phyloP scores from a whole-genome alignment of 176 grass and related monocot species.

The Phragmites australis region DNA sequence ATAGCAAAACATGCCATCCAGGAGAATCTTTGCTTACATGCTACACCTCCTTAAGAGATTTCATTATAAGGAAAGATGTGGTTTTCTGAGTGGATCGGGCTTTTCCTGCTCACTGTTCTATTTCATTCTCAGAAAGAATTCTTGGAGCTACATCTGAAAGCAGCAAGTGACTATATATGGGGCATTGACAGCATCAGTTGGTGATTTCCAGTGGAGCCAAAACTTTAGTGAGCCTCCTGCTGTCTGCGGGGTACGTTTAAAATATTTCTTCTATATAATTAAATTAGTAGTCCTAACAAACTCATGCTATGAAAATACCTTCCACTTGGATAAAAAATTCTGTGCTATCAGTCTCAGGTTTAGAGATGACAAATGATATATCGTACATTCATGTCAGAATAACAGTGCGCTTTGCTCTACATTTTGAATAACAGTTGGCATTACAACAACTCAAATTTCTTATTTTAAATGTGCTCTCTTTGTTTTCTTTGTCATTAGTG shows the following conservation, averaged over 20 bases:
- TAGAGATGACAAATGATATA: neutral
- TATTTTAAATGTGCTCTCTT: neutral
- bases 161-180: conserved; percentile 91
- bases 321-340: neutral
- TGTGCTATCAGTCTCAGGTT: neutral
- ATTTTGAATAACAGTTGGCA: neutral
- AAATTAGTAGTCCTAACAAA: no score
- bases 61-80: neutral
- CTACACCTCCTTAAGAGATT: neutral
- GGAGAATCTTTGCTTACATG: neutral
- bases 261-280: conserved; percentile 10
- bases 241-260: conserved; percentile 81
- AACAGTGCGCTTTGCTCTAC: neutral
- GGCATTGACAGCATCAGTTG: conserved; percentile 79
- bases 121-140: conserved; percentile 84
- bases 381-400: conserved; percentile 12
- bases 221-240: conserved; percentile 96
- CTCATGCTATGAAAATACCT: no score
- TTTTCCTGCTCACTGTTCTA: conserved; percentile 1
- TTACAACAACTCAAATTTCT: neutral
- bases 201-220: conserved; percentile 98
- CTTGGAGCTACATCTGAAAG: conserved; percentile 92
- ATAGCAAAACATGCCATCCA: conserved; percentile 1
- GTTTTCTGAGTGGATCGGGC: neutral
- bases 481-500: neutral